Conservation (phyloP, 192 early-diverging fungal species). For the Thamnidium elegans region DNA sequence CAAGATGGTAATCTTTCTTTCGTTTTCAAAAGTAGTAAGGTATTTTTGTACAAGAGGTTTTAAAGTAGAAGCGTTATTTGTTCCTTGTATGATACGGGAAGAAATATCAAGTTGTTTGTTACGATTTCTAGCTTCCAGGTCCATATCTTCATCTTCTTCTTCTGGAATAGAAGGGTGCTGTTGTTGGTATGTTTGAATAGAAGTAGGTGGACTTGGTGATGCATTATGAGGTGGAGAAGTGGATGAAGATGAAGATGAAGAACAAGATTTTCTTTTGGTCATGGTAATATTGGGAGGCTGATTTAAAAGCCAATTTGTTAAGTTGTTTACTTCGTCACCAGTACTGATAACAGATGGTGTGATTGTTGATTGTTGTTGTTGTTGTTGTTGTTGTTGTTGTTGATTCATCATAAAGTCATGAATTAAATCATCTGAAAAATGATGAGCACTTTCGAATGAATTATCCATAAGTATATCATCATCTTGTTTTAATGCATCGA, state of each 20-base stretch:
- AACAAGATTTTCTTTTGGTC: background rate
- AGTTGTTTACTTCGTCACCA: background rate
- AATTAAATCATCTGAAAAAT: background rate
- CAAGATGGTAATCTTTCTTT: slow-evolving; percentile 70
- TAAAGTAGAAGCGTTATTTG: background rate
- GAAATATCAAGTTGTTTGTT: background rate
- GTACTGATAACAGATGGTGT: background rate
- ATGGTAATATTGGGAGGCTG: background rate
- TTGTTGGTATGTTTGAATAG: background rate
- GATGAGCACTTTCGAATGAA: background rate
- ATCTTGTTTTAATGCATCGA: slow-evolving; percentile 57
- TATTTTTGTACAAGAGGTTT: slow-evolving; percentile 45
- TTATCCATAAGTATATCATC: background rate
- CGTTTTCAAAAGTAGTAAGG: slow-evolving; percentile 25
- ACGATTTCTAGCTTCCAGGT: background rate
- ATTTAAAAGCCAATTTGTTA: background rate
- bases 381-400: slow-evolving; percentile 2
- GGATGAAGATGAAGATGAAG: slow-evolving; percentile 7
- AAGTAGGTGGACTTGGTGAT: background rate
- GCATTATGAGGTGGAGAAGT: background rate
- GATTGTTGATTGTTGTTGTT: slow-evolving; percentile 9
- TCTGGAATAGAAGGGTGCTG: slow-evolving; percentile 17
- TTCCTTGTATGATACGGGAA: background rate
- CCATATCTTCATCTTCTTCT: slow-evolving; percentile 11
- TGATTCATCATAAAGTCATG: background rate